Percentiles rank a stretch among this genome's conserved stretches.
Evolutionary conservation across 2,329 filamentous ascomycete species (phyloP).

Genomic region (Claviceps capensis): DNA sequence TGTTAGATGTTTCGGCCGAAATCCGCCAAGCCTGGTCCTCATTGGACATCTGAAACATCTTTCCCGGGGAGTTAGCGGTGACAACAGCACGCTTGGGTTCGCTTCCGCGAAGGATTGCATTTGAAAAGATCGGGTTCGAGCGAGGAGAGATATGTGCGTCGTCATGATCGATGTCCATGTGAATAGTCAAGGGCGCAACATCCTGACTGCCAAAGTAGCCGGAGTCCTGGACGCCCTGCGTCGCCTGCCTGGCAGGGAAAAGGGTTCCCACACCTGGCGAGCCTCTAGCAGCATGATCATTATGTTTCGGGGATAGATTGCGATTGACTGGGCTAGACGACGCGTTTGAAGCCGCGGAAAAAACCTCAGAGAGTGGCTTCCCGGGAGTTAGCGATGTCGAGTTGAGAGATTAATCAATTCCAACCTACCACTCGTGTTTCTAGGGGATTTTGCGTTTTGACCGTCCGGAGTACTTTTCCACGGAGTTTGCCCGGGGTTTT

Average conservation of each 20-base stretch:
- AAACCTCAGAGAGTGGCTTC: constrained; percentile 47
- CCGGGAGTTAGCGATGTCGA: constrained; percentile 13
- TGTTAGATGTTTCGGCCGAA: constrained; percentile 6
- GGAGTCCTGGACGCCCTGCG: constrained; percentile 36
- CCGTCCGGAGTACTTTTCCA: constrained; percentile 65
- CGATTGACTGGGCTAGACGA: constrained; percentile 35
- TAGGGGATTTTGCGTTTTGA: constrained; percentile 42
- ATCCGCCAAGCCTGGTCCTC: constrained; percentile 27
- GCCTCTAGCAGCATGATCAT: constrained; percentile 35
- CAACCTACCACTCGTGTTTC: constrained; percentile 50
- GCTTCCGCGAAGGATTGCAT: constrained; percentile 8
- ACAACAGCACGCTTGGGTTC: constrained; percentile 16
- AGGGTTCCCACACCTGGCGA: constrained; percentile 19
- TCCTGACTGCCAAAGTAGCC: constrained; percentile 59
- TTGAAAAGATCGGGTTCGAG: constrained; percentile 8
- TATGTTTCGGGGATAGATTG: constrained; percentile 42
- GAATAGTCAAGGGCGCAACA: constrained; percentile 14
- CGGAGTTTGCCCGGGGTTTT: constrained; percentile 80
- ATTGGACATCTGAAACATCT: constrained; percentile 28
- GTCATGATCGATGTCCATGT: constrained; percentile 11
- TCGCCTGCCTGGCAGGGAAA: constrained; percentile 17
- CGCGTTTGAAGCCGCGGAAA: constrained; percentile 42
- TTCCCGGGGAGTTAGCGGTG: constrained; percentile 17
- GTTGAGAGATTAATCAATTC: constrained; percentile 2
- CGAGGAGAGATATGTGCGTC: constrained; percentile 11